phyloP scores from a whole-genome alignment of 441 rosid genomes.

The Rhodomyrtus psidioides region DNA sequence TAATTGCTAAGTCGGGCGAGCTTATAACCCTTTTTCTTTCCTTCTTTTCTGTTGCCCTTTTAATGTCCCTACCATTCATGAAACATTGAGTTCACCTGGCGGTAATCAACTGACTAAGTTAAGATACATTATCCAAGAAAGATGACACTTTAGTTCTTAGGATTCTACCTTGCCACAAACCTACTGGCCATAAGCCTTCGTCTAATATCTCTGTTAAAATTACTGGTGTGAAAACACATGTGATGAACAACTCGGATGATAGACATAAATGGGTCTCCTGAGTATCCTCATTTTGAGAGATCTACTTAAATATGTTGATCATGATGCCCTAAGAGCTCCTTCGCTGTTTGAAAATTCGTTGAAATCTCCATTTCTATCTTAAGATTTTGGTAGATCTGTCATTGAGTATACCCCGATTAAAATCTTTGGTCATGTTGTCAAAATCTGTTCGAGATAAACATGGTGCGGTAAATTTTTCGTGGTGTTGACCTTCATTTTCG shows the following conservation, averaged over 20 bases:
- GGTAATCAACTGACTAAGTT: neutral
- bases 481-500: too few relatives aligned
- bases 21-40: neutral
- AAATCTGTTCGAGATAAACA: neutral
- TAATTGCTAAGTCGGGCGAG: neutral
- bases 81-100: neutral
- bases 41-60: neutral
- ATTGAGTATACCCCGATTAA: rapidly evolving
- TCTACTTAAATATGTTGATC: neutral
- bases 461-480: neutral
- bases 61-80: neutral
- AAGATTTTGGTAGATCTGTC: neutral
- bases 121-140: neutral
- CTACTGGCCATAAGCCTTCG: rapidly evolving
- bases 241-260: rapidly evolving
- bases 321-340: neutral
- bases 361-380: neutral
- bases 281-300: neutral
- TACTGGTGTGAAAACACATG: rapidly evolving
- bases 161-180: neutral
- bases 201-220: rapidly evolving
- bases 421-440: neutral
- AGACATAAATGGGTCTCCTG: neutral
- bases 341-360: neutral
- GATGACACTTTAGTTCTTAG: neutral